Evolutionary conservation across 352 stramenopile genomes (phyloP).

Genomic region (Detonula confervacea): DNA sequence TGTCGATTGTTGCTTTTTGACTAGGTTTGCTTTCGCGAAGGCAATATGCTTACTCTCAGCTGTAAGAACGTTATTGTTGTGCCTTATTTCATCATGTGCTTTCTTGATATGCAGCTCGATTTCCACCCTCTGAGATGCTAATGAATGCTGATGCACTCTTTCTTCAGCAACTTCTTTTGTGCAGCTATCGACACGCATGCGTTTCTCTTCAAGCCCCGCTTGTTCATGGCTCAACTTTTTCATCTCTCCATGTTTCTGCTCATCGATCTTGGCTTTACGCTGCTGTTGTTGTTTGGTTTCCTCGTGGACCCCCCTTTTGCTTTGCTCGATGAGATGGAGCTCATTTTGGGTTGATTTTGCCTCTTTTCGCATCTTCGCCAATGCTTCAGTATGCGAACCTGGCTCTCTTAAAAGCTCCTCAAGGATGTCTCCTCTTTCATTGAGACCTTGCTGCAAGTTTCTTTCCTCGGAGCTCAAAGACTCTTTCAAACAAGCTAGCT

Average conservation of each 20-base stretch:
- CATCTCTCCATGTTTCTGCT: slow-evolving; percentile 11
- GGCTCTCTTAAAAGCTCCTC: slow-evolving; percentile 12
- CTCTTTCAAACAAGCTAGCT: slow-evolving; percentile 8
- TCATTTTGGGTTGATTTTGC: slow-evolving; percentile 18
- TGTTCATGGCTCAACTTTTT: slow-evolving; percentile 21
- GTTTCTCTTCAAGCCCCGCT: slow-evolving; percentile 13
- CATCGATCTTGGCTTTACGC: slow-evolving; percentile 12
- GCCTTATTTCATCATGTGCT: slow-evolving; percentile 12
- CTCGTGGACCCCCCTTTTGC: slow-evolving; percentile 21
- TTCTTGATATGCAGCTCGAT: slow-evolving; percentile 36
- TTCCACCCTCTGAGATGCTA: slow-evolving; percentile 37
- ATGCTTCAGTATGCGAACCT: slow-evolving; percentile 1
- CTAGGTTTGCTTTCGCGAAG: slow-evolving; percentile 23
- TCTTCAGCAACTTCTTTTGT: slow-evolving; percentile 19
- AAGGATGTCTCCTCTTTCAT: slow-evolving; percentile 21
- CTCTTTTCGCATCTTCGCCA: slow-evolving; percentile 13
- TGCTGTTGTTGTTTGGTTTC: slow-evolving; percentile 13
- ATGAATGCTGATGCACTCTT: slow-evolving; percentile 28
- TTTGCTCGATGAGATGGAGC: slow-evolving; percentile 15
- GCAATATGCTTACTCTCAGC: slow-evolving; percentile 41
- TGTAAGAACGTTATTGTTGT: slow-evolving; percentile 26
- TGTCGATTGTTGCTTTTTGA: slow-evolving; percentile 35
- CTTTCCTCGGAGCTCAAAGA: slow-evolving; percentile 15
- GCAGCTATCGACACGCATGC: slow-evolving; percentile 16
- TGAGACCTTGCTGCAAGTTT: slow-evolving; percentile 8